Base-by-base conservation (phyloP, 768 basidiomycete species). In the Calocybe indica region DNA sequence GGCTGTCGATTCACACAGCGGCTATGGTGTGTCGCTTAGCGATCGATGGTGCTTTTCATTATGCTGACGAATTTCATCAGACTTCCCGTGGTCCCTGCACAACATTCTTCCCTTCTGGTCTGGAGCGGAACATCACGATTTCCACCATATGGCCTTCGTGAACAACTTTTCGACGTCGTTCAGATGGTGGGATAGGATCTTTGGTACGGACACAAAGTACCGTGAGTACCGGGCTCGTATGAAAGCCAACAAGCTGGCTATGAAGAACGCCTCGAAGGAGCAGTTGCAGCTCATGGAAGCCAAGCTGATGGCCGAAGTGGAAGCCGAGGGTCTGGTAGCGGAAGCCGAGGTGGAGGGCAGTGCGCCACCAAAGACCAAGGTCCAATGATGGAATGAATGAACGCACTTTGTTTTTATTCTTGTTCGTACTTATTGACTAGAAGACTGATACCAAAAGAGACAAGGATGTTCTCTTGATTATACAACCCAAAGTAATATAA, bases 31-130 rank as follows among this genome's bases (percentile, higher is more conserved):
- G 79, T 71, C 1, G 8, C 35, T 37, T 6, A 30, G 36, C 28
- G 15, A 22, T 43, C 37, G 41, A 42, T 47, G 9, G 41, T 22
- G 10, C 46, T 52, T 33, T 40, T 28, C 42, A 32, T 44, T 14
- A 36, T 31, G 42, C 30, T 8, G 10, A 37, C 30, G 9, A 52
- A 13, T 28, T 12, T 32, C 30, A 37, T 37, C 38, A 87, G 91
- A 98, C 65, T 99, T 99, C 79, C 95, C 96, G 1, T 98, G 93
- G 94, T 94, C 91, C 5, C 74, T 98, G 47, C 85, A 92, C 55
- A 82, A 94, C 71, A 82, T 92, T 55, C 50, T 98, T 31, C 93
- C 93, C 2, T 89, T 98, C 78, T 98, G 94, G 94, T 87, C 89
- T 6, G 94, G 95, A 35, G 93, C 93, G 0, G 95, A 97, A 58